Evolutionary conservation across 2,329 filamentous ascomycete genomes (phyloP), one percentile per base, ranked within the genome.

Genomic region (Paraphoma chrysanthemicola): DNA sequence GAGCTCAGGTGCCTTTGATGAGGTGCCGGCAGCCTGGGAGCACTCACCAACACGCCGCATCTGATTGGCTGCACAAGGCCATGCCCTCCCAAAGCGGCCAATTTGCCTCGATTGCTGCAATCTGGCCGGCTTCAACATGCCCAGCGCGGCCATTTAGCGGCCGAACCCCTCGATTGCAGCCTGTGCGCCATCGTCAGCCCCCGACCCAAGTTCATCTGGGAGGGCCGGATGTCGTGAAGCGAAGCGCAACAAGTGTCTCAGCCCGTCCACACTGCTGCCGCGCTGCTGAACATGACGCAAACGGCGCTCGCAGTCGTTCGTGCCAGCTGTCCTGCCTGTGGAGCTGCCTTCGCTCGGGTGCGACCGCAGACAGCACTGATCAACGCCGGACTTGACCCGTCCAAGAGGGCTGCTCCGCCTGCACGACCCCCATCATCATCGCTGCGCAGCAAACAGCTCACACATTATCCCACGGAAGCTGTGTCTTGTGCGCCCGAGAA

Each of bases 161-260:
- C 57, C 54, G 46, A 59, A 54, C 65, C 61, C 65, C 62, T 67
- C 65, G 43, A 61, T 58, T 46, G 49, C 54, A 53, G 53, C 58
- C n/a, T 17, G 53, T 61, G 58, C 55, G 55, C 61, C 50, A 58
- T 61, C 56, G 59, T 60, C 63, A 62, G 57, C 60, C 62, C 56
- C 59, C 64, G 55, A 67, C 64, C 56, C 51, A 52, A 50, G 31
- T 59, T 61, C 54, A 64, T 70, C 54, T 68, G 51, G 65, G 60
- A 59, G 54, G 53, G 54, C 55, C 61, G 67, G 63, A 46, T 59
- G 54, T 59, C 55, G 54, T 54, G 55, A 51, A 33, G 47, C 48
- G 33, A 10, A 36, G 33, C 33, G 33, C 33, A 36, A 36, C 33
- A 36, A 36, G 14, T 36, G 33, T 14, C 33, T 36, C 52, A 50